These are phyloP conservation scores for Starmerella stigmatis DNA, from an alignment of 805 yeast genomes.

Conservation along the genomic window DNA sequence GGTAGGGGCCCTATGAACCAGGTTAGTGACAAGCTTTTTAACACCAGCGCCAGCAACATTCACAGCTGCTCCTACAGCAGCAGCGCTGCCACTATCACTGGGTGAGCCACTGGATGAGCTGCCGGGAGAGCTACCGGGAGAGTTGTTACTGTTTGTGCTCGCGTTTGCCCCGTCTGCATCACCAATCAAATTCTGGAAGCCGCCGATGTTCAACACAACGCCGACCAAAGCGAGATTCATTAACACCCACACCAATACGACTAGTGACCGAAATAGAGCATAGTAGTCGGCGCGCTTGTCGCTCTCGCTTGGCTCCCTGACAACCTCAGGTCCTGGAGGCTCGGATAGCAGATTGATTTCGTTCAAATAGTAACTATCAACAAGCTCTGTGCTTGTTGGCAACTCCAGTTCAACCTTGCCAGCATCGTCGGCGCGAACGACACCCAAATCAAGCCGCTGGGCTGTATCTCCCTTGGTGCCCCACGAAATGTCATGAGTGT, in stretches of 20 bases:
- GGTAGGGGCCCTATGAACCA: not conserved
- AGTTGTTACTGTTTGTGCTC: conserved; percentile 14
- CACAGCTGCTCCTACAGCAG: conserved; percentile 1
- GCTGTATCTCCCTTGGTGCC: conserved; percentile 82
- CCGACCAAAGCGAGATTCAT: conserved; percentile 75
- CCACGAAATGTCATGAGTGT: conserved; percentile 94
- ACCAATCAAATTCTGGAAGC: conserved; percentile 37
- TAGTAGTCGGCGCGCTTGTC: conserved; percentile 70
- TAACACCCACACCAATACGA: conserved; percentile 81
- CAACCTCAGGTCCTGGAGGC: conserved; percentile 28
- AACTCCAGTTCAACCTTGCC: conserved; percentile 60
- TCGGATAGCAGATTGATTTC: conserved; percentile 48
- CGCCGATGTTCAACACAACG: conserved; percentile 76
- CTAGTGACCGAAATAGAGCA: conserved; percentile 80
- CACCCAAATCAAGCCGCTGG: conserved; percentile 62
- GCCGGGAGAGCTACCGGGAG: conserved; percentile 8
- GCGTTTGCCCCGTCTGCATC: conserved; percentile 26
- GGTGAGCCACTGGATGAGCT: not conserved
- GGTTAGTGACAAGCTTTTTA: conserved; percentile 10
- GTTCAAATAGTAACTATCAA: conserved; percentile 61
- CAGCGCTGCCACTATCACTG: not conserved
- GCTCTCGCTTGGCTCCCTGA: conserved; percentile 32
- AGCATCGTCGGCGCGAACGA: conserved; percentile 58
- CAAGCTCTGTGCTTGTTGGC: conserved; percentile 66
- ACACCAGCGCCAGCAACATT: conserved; percentile 25